phyloP scores from a whole-genome alignment of 495 filamentous ascomycete genomes.

The Penicillium salamii region DNA sequence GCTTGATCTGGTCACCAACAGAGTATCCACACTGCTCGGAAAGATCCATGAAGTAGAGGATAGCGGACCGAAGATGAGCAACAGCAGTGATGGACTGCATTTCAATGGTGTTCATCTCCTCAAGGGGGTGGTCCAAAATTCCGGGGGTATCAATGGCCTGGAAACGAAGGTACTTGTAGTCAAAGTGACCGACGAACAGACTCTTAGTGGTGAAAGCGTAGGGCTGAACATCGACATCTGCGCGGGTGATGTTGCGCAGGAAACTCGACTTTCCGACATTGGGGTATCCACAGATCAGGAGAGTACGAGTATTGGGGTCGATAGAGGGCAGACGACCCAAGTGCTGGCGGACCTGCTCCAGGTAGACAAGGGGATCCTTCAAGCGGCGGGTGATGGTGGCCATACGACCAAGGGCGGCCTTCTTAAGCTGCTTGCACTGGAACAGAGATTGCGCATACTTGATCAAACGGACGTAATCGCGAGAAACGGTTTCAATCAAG shows the following conservation, averaged over 20 bases:
- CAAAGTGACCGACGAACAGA: conserved; percentile 96
- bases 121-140: conserved; percentile 94
- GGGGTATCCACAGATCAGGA: conserved; percentile 94
- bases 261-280: conserved; percentile 98
- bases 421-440: conserved; percentile 93
- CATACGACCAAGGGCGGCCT: conserved; percentile 88
- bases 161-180: conserved; percentile 97
- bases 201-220: conserved; percentile 99
- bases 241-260: conserved; percentile 83
- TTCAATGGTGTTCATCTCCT: conserved; percentile 99
- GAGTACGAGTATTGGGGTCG: conserved; percentile 91
- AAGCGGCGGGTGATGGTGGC: conserved; percentile 90
- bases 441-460: conserved; percentile 96
- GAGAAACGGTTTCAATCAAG: conserved; percentile 89
- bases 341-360: conserved; percentile 98
- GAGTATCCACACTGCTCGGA: conserved; percentile 98
- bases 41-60: conserved; percentile 97
- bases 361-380: conserved; percentile 90
- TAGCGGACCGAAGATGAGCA: conserved; percentile 89
- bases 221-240: conserved; percentile 96
- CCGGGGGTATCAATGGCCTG: conserved; percentile 88
- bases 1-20: conserved; percentile 81
- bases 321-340: conserved; percentile 95
- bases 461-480: conserved; percentile 90
- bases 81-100: conserved; percentile 98